Evolutionary conservation across 805 yeast genomes (phyloP), one percentile per base, ranked within the genome.

Genomic region (Jamesozyma rosinii): DNA sequence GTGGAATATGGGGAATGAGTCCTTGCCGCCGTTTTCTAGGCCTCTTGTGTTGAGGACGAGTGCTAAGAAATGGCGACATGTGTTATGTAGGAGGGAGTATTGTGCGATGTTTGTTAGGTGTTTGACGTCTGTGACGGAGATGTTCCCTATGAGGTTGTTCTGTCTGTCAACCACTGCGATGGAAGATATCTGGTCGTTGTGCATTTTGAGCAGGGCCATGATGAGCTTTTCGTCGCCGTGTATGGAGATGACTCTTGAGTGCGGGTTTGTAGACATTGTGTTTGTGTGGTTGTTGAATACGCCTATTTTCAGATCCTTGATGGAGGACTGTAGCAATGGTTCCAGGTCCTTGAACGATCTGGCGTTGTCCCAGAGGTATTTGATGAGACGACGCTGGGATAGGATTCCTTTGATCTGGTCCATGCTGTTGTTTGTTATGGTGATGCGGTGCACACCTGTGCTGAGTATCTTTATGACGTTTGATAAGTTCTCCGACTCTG

Each of bases 1-100:
- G 60, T 89, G 95, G 72, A 90, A 90, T 33, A 90, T 90, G 14
- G 98, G 98, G 71, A 82, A 89, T 35, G 92, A 86, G 66, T 90
- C 98, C 64, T 88, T 87, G 55, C 87, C 88, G 56, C 87, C 88
- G 48, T 51, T 59, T 55, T 82, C 92, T 19, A 90, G 72, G 14
- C 98, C 97, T 57, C 95, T 79, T 42, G 79, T 80, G 49, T 83
- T 81, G 49, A 90, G 72, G 48, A 88, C 87, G 48, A 87, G 81
- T n/a, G 94, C 77, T 44, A 90, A 77, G 61, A 89, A 90, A 63
- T 83, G 90, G 54, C 86, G 71, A 63, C 95, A 90, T 5, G 92
- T 72, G 58, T 83, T 80, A 55, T 79, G 79, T 45, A 90, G 71
- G 48, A 85, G 68, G 46, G 82, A 86, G 6, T 92, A 83, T 61